Evolutionary conservation across 257 asterid genomes (phyloP).

Genomic region (Penstemon newberryi): DNA sequence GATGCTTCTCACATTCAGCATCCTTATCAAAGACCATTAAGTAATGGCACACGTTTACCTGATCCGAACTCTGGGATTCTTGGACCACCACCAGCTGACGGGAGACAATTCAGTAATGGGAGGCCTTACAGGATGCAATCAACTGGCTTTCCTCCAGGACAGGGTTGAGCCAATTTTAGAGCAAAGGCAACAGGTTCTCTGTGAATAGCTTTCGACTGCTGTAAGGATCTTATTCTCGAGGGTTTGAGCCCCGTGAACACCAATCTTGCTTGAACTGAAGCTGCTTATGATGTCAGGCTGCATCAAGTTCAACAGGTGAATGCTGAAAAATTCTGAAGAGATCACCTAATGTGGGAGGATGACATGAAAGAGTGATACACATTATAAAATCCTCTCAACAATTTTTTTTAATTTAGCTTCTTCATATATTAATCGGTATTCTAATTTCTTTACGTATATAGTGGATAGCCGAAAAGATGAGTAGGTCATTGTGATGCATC

Average conservation of each 20-base stretch:
- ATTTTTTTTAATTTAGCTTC: slow-evolving; percentile 35
- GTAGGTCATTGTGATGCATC: slow-evolving; percentile 39
- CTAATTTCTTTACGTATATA: slow-evolving; percentile 53
- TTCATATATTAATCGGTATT: slow-evolving; percentile 33
- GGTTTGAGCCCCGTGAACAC: slow-evolving; percentile 29
- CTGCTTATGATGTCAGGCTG: slow-evolving; percentile 29
- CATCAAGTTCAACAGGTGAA: slow-evolving; percentile 27
- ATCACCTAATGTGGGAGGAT: slow-evolving; percentile 36
- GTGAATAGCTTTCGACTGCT: slow-evolving; percentile 24
- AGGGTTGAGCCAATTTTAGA: slow-evolving; percentile 34
- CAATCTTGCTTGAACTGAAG: slow-evolving; percentile 42
- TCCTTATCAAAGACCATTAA: slow-evolving; percentile 53
- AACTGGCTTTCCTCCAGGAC: slow-evolving; percentile 55
- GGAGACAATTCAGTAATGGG: slow-evolving; percentile 63
- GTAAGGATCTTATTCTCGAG: slow-evolving; percentile 24
- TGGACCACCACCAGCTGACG: slow-evolving; percentile 86
- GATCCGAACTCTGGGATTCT: slow-evolving; percentile 83
- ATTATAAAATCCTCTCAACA: slow-evolving; percentile 35
- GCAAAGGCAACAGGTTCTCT: slow-evolving; percentile 27
- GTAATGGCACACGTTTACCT: slow-evolving; percentile 57
- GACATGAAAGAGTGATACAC: slow-evolving; percentile 32
- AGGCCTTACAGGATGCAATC: slow-evolving; percentile 71
- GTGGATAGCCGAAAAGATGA: slow-evolving; percentile 57
- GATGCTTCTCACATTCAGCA: slow-evolving; percentile 62
- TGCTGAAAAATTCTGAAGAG: slow-evolving; percentile 36